A percentile compares a stretch with the other conserved stretches of the same genome.
These are phyloP conservation scores for Epichloe typhina DNA, from an alignment of 2,329 filamentous ascomycete species.

Conservation along the genomic window DNA sequence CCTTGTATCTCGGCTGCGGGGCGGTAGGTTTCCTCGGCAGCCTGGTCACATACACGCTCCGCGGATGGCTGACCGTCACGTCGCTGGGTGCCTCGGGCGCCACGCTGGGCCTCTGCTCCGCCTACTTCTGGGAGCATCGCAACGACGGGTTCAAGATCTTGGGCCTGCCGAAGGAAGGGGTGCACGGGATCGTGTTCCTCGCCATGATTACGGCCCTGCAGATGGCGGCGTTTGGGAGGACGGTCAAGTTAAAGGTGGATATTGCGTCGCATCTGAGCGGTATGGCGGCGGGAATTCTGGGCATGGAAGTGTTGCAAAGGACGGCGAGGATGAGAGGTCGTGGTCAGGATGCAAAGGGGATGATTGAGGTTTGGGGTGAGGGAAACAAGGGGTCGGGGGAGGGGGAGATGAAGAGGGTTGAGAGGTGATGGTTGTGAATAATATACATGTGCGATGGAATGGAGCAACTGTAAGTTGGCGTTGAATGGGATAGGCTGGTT, in stretches of 20 bases:
- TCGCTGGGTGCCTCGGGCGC: conserved; percentile 56
- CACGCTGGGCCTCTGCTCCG: conserved; percentile 45
- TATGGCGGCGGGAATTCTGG: conserved; percentile 32
- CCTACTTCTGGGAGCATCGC: conserved; percentile 47
- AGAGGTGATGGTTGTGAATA: background rate
- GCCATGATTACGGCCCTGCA: conserved; percentile 37
- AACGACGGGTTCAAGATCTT: conserved; percentile 44
- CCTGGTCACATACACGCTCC: conserved; percentile 35
- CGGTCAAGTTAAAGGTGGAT: conserved; percentile 30
- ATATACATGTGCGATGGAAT: background rate
- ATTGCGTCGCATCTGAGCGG: conserved; percentile 40
- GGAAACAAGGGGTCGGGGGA: background rate
- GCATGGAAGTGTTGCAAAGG: conserved; percentile 22
- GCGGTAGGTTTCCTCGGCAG: conserved; percentile 45
- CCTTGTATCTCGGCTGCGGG: conserved; percentile 50
- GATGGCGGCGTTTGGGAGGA: conserved; percentile 32
- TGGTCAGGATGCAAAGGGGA: conserved; percentile 6
- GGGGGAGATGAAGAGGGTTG: background rate
- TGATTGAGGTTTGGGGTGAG: conserved; percentile 7
- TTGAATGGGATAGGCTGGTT: background rate
- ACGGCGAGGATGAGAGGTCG: conserved; percentile 7
- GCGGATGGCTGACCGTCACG: conserved; percentile 31
- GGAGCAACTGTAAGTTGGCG: background rate
- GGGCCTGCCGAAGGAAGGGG: conserved; percentile 42
- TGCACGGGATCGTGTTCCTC: conserved; percentile 41